phyloP scores from a whole-genome alignment of 257 asterid genomes.

The Nyctanthes arbortristis region DNA sequence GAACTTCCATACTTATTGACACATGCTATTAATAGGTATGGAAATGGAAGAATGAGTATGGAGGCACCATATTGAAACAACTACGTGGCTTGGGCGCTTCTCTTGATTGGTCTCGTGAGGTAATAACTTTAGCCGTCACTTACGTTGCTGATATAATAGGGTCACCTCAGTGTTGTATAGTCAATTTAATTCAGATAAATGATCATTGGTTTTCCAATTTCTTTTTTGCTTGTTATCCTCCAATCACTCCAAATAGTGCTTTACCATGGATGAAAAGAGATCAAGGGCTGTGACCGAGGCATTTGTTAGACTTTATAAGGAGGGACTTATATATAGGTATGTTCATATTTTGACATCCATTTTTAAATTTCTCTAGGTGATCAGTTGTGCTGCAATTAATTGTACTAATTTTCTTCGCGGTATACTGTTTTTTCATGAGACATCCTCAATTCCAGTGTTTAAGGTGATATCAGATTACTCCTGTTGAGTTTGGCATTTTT shows the following conservation, averaged over 20 bases:
- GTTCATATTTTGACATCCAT: background rate
- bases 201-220: background rate
- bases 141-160: constrained; percentile 16
- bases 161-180: background rate
- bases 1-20: constrained; percentile 4
- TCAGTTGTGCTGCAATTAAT: constrained; percentile 14
- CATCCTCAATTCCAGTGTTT: constrained; percentile 3
- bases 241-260: constrained; percentile 47
- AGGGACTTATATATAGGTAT: constrained; percentile 90
- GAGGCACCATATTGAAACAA: constrained; percentile 85
- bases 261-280: constrained; percentile 94
- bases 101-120: constrained; percentile 97
- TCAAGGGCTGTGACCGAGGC: constrained; percentile 94
- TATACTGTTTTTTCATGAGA: background rate
- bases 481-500: background rate
- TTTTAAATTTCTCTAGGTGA: background rate
- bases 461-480: background rate
- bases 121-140: constrained; percentile 26
- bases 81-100: constrained; percentile 94
- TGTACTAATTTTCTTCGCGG: constrained; percentile 13
- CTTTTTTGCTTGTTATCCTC: constrained; percentile 12
- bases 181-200: background rate
- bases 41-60: constrained; percentile 90
- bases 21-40: constrained; percentile 56
- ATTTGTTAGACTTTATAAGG: constrained; percentile 80